phyloP scores from a whole-genome alignment of 2,329 filamentous ascomycete species.

The Calonectria pauciramosa region DNA sequence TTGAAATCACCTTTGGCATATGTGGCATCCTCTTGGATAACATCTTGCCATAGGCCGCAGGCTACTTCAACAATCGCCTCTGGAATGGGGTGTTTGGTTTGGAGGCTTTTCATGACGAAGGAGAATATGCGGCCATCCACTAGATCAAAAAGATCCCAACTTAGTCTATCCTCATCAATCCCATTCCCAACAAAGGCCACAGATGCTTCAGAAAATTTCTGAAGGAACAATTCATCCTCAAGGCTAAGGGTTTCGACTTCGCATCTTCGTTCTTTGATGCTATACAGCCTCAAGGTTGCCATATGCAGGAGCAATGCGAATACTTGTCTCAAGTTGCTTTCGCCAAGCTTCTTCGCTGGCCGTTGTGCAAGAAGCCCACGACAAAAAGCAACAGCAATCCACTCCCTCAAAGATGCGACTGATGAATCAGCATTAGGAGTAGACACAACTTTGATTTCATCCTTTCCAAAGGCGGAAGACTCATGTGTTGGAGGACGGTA shows the following conservation, averaged over 20 bases:
- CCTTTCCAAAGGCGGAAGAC: background rate
- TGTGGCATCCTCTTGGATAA: background rate
- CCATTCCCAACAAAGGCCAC: slow-evolving; percentile 32
- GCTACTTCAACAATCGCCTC: slow-evolving; percentile 15
- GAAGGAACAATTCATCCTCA: slow-evolving; percentile 16
- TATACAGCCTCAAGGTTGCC: slow-evolving; percentile 21
- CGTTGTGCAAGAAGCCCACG: slow-evolving; percentile 23
- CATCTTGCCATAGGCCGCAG: slow-evolving; percentile 3
- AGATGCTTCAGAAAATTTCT: slow-evolving; percentile 39
- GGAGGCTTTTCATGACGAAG: slow-evolving; percentile 34
- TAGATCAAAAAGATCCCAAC: slow-evolving; percentile 50
- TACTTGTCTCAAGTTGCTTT: slow-evolving; percentile 18
- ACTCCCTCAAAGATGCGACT: slow-evolving; percentile 23
- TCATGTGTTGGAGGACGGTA: background rate
- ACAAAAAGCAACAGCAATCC: slow-evolving; percentile 27
- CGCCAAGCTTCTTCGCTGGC: background rate
- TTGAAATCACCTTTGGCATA: slow-evolving; percentile 3
- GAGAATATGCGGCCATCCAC: slow-evolving; percentile 50
- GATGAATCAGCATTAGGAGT: background rate
- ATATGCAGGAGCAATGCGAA: slow-evolving; percentile 32
- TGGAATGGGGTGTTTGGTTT: background rate
- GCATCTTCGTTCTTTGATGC: slow-evolving; percentile 34
- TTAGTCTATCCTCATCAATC: background rate
- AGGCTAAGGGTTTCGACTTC: background rate
- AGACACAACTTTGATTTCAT: background rate